Evolutionary conservation across 1,139 yeast species (phyloP), one percentile per base, ranked within the genome.

Genomic region (Sporopachydermia cereana): DNA sequence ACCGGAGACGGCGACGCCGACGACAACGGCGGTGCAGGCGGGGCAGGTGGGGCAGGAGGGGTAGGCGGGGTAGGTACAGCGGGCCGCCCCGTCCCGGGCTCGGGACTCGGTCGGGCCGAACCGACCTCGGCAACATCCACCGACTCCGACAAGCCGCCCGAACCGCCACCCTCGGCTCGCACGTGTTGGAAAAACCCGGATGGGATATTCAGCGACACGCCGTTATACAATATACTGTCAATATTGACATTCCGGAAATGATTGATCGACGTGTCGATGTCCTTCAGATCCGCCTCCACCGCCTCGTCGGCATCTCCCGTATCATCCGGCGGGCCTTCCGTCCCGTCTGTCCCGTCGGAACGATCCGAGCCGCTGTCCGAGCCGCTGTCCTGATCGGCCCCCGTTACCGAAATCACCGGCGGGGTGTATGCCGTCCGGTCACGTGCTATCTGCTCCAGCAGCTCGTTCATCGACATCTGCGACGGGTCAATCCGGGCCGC

Each of bases 181-280:
- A n/a, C 30, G 39, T 34, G 18, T n/a, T 16, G 39, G 39, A 34
- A 34, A 20, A 34, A 34, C 39, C 5, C 39, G 12, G 39, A 21
- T 9, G 18, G 18, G 39, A 34, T 34, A 21, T 34, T 34, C 17
- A 16, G n/a, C 21, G 67, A 60, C n/a, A 53, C 57, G 24, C 68
- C 68, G 44, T 64, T 57, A 44, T 61, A 62, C 41, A 64, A 53
- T 3, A 64, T 66, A 27, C 62, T 57, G 44, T 64, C 68, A 46
- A 64, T 63, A 45, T 59, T 62, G 44, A 64, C 66, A 44, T 60
- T 60, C 29, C 62, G 61, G 48, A 64, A 64, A 30, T 60, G 58
- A 41, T 56, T 48, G n/a, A 52, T 57, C 30, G 57, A 62, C 25
- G 59, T 55, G 22, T 54, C 62, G 17, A 57, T 59, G 36, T 58